Conservation (phyloP, 768 basidiomycete genomes). For the Cystofilobasidium bisporidii region DNA sequence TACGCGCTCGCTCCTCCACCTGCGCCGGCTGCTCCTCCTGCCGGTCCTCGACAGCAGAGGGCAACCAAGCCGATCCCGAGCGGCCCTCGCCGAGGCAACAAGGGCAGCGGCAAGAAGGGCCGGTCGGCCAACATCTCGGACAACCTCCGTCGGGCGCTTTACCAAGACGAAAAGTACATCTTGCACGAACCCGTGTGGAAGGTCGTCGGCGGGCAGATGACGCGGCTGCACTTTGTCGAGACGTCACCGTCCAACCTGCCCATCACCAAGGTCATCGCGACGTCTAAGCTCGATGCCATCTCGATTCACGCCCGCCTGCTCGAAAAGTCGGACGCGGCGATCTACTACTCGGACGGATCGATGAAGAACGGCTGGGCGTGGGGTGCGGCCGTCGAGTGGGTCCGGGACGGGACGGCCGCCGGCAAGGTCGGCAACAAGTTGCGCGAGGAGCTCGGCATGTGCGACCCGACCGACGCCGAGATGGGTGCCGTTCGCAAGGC, state of each 20-base stretch:
- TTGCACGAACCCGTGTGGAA: constrained; percentile 28
- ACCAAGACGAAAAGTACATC: constrained; percentile 28
- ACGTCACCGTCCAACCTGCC: constrained; percentile 26
- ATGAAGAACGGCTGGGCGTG: constrained; percentile 31
- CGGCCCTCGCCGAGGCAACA: background rate
- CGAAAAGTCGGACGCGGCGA: constrained; percentile 7
- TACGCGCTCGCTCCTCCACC: background rate
- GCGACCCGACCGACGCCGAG: constrained; percentile 37
- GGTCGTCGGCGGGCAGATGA: constrained; percentile 27
- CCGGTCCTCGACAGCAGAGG: background rate
- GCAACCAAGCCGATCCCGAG: background rate
- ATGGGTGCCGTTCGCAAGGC: constrained; percentile 38
- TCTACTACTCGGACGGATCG: constrained; percentile 27
- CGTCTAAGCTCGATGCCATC: constrained; percentile 24
- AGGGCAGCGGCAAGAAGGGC: background rate
- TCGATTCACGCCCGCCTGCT: constrained; percentile 24
- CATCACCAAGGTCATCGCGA: constrained; percentile 28
- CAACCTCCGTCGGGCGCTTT: constrained; percentile 20
- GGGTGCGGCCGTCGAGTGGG: constrained; percentile 40
- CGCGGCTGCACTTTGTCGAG: constrained; percentile 24
- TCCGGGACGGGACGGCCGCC: constrained; percentile 19
- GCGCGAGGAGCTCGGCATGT: constrained; percentile 34
- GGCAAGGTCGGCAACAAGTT: constrained; percentile 34
- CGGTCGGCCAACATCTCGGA: constrained; percentile 15
- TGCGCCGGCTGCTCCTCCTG: background rate